Conservation (phyloP, 805 yeast species). For the Teunomyces kruisii region DNA sequence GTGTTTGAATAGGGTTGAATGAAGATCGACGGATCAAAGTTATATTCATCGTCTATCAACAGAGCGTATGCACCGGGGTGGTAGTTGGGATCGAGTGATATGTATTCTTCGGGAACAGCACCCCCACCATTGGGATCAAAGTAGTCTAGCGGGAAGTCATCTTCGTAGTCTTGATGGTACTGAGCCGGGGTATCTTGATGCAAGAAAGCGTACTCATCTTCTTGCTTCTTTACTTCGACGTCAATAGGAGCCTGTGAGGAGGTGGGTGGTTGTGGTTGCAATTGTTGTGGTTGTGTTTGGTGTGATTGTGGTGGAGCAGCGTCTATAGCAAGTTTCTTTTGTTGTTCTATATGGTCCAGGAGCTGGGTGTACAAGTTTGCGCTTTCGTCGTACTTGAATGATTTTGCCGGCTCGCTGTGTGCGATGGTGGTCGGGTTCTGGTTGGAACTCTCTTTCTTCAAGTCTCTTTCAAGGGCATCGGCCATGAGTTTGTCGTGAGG, state of each 20-base stretch:
- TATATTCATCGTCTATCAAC: conserved; percentile 17
- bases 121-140: conserved; percentile 46
- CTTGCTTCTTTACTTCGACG: not conserved
- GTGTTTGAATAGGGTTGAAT: conserved; percentile 11
- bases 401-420: conserved; percentile 71
- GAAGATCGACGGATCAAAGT: conserved; percentile 21
- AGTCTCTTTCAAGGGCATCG: conserved; percentile 90
- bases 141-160: conserved; percentile 73
- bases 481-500: conserved; percentile 90
- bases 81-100: conserved; percentile 22
- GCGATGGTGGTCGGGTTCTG: conserved; percentile 75
- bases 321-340: conserved; percentile 14
- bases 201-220: conserved; percentile 15
- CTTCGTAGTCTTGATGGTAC: conserved; percentile 42
- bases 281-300: too few relatives aligned
- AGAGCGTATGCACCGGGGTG: conserved; percentile 12
- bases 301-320: conserved; percentile 11
- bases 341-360: conserved; percentile 38
- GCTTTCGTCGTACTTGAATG: conserved; percentile 64
- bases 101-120: conserved; percentile 21
- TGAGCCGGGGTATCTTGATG: conserved; percentile 24
- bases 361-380: conserved; percentile 57
- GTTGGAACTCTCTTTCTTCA: conserved; percentile 67
- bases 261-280: not conserved
- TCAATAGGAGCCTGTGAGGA: not conserved